phyloP scores from a whole-genome alignment of 306 rosid genomes.

The Begonia masoniana region DNA sequence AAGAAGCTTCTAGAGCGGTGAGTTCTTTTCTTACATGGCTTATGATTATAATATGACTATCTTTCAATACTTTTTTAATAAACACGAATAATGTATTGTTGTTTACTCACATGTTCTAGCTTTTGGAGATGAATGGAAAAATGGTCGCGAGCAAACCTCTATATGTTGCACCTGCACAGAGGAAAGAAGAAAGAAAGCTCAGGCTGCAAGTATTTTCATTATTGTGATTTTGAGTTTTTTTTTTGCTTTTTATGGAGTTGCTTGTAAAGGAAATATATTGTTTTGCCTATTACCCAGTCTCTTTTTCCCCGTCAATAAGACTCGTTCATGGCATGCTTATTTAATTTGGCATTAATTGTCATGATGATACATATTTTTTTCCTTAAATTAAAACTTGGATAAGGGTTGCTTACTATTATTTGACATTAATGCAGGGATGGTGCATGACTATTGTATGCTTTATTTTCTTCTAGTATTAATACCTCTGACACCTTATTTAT shows the following conservation, averaged over 20 bases:
- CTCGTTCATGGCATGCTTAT: too few relatives aligned
- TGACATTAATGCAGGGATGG: background rate
- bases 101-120: conserved; percentile 4
- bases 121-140: conserved; percentile 17
- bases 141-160: conserved; percentile 15
- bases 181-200: conserved; percentile 14
- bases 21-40: conserved; percentile 13
- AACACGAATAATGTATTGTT: background rate
- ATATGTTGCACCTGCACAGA: conserved; percentile 16
- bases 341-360: too few relatives aligned
- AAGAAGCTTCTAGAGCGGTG: conserved; percentile 97
- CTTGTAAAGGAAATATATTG: too few relatives aligned
- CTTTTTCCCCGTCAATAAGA: background rate
- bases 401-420: background rate
- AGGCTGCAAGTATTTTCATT: conserved; percentile 45
- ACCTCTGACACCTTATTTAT: background rate
- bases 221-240: background rate
- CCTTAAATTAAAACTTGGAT: too few relatives aligned
- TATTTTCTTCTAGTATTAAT: too few relatives aligned
- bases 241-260: too few relatives aligned
- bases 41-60: too few relatives aligned
- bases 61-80: too few relatives aligned
- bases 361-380: too few relatives aligned
- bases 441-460: background rate
- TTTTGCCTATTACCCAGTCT: background rate